Percentiles rank a stretch among this genome's conserved stretches.
phyloP scores from a whole-genome alignment of 225 moss, liverwort and hornwort genomes.

The Pseudoscleropodium purum region DNA sequence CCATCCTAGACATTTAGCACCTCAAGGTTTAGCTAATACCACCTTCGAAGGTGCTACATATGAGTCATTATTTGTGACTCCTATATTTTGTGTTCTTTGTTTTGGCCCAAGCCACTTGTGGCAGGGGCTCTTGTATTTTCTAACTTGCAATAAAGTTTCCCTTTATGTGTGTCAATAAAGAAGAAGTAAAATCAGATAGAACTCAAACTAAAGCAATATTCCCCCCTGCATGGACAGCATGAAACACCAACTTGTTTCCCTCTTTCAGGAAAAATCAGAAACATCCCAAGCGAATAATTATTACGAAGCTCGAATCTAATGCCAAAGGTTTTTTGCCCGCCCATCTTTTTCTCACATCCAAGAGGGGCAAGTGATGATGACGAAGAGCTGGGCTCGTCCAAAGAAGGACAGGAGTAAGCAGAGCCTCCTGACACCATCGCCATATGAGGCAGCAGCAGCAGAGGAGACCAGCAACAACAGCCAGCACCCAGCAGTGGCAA shows the following conservation, averaged over 20 bases:
- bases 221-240: not conserved
- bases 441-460: not conserved
- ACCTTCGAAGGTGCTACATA: too few species aligned
- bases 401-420: not conserved
- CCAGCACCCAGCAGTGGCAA: not conserved
- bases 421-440: not conserved
- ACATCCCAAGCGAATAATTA: not conserved
- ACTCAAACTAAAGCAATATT: not conserved
- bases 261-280: not conserved
- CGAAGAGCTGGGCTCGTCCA: not conserved
- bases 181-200: too few species aligned
- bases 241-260: not conserved
- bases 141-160: too few species aligned
- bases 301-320: not conserved
- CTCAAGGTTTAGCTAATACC: too few species aligned
- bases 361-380: not conserved
- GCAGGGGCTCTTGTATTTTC: too few species aligned
- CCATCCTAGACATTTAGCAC: too few species aligned
- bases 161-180: too few species aligned
- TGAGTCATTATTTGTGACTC: too few species aligned
- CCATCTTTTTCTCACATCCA: not conserved
- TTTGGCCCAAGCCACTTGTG: too few species aligned
- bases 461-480: not conserved
- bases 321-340: not conserved
- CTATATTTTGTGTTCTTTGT: too few species aligned